Conservation (phyloP, 108 stramenopile species). For the Fistulifera pelliculosa region DNA sequence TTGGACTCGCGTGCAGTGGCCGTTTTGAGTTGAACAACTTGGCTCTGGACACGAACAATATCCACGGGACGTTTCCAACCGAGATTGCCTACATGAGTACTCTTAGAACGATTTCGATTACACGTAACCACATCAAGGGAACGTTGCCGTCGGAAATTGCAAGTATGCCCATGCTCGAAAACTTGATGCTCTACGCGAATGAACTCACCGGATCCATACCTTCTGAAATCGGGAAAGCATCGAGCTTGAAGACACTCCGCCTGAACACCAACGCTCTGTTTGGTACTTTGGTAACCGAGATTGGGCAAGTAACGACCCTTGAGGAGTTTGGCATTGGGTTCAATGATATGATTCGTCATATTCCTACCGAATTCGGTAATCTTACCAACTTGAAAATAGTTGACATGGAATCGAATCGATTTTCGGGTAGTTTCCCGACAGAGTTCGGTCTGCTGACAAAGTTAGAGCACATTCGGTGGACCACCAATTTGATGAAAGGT, state of each 20-base stretch:
- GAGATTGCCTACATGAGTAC: conserved; percentile 32
- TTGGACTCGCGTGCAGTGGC: conserved; percentile 43
- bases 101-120: conserved; percentile 28
- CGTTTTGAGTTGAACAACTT: conserved; percentile 26
- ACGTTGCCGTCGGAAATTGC: conserved; percentile 53
- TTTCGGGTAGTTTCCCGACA: conserved; percentile 51
- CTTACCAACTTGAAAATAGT: conserved; percentile 38
- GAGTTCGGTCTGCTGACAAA: conserved; percentile 51
- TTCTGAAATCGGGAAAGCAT: conserved; percentile 29
- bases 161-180: conserved; percentile 31
- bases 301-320: conserved; percentile 32
- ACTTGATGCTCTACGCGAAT: conserved; percentile 41
- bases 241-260: conserved; percentile 29
- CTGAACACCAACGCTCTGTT: conserved; percentile 36
- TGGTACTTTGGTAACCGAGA: conserved; percentile 37
- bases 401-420: conserved; percentile 42
- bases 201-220: conserved; percentile 49
- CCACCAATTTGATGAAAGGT: conserved; percentile 47
- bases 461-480: conserved; percentile 32
- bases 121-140: conserved; percentile 46
- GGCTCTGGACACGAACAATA: conserved; percentile 38
- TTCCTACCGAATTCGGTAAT: conserved; percentile 52
- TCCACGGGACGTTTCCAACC: conserved; percentile 41
- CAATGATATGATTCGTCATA: conserved; percentile 36
- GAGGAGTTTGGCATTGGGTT: conserved; percentile 32